Evolutionary conservation across 106 monocot genomes (phyloP), one percentile per base, ranked within the genome.

Genomic region (Ottelia alismoides): DNA sequence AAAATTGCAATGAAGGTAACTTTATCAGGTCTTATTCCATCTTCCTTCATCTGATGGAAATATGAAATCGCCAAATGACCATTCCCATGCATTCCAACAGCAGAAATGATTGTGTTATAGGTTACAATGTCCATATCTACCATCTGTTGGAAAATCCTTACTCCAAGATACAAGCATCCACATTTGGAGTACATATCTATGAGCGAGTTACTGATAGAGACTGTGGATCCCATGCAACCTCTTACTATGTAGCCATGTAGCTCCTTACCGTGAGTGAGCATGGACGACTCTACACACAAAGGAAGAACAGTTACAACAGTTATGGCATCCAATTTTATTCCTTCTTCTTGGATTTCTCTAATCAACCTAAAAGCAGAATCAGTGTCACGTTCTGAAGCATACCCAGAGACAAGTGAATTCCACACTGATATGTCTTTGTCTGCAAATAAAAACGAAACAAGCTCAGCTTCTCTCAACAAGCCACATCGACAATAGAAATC

Each of bases 1-100:
- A 86, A 7, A 1, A 80, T 56, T 24, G 71, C 80, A 27, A 85
- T 61, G 55, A 86, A 86, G 31, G 80, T 86, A 25, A 86, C 71
- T 50, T 68, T 71, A 43, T 80, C 74, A 20, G 74, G 80, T 11
- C 49, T 50, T 21, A 74, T 63, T 47, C 40, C 25, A 28, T 70
- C 64, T 47, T 53, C 24, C 18, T 57, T 57, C 80, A 85, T 85
- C 16, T 20, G 23, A 9, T 73, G 19, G 25, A 80, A 85, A 32
- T 73, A 65, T 4, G 22, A 6, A 40, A 72, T 55, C 19, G 76
- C 76, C 43, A 52, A 30, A 20, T 73, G n/a, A 14, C 53, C 73
- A 30, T 64, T 30, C 16, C 72, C 75, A 31, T 84, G 72, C 66
- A 67, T 79, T 6, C 79, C 79, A 51, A 76, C 26, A 24, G 78